Evolutionary conservation across 1,284 basidiomycete genomes (phyloP), one percentile per base, ranked within the genome.

Genomic region (Gastroboletus turbinatus): DNA sequence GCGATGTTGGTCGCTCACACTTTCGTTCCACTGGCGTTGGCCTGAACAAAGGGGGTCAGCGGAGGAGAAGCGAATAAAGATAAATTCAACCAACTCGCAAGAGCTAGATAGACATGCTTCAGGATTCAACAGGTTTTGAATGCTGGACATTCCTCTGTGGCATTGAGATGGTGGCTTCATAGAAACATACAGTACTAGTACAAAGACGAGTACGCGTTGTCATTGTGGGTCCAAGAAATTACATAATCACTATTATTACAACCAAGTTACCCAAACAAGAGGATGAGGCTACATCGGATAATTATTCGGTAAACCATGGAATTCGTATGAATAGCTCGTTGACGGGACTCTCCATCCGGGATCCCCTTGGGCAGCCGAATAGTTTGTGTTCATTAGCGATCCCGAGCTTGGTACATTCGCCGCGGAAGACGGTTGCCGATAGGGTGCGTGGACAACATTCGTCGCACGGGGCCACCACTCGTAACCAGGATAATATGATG

Each of bases 401-500:
- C 42, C 60, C 23, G 46, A 35, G 30, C 33, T 33, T 7, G 58
- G 32, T 43, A 50, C 45, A 50, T 48, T 52, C 10, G 25, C 21
- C 13, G 40, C 46, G 9, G 61, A 35, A 17, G 61, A 27, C 5
- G 54, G 39, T 35, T 61, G 58, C 21, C 53, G 56, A 50, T 69
- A 67, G 13, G 66, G 25, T 36, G 57, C 35, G 2, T 63, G 57
- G 17, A 45, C 38, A 40, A 32, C 29, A 21, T 54, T 56, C 14
- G 70, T 60, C 25, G 73, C 65, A 48, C 81, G 80, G 17, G 85
- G 83, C 86, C 85, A 90, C 85, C 85, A 88, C 65, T 88, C 85
- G 65, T 85, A 88, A 19, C 83, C 85, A n/a, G 87, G 82, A 68
- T 80, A 81, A 67, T 82, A 85, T 19, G 84, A 83, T 16, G 83